Percentiles rank a stretch among this genome's conserved stretches.
phyloP scores from a whole-genome alignment of 371 early-diverging fungal genomes.

The Mucor sp. region DNA sequence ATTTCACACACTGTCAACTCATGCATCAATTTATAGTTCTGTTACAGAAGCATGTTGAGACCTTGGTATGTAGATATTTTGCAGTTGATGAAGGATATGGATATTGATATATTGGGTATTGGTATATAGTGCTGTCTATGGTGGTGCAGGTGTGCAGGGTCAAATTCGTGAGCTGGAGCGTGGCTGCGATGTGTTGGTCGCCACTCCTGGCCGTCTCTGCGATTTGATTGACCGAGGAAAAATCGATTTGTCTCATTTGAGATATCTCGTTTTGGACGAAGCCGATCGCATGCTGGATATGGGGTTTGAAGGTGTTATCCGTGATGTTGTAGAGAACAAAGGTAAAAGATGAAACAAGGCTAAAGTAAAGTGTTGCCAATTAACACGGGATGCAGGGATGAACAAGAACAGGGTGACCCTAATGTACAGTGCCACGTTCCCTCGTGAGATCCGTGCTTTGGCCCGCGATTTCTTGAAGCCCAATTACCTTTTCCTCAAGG shows the following conservation, averaged over 20 bases:
- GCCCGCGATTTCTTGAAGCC: conserved; percentile 91
- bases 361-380: background rate
- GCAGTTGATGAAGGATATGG: no score
- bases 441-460: conserved; percentile 87
- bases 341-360: conserved; percentile 15
- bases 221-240: conserved; percentile 88
- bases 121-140: conserved; percentile 74
- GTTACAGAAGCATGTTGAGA: conserved; percentile 47
- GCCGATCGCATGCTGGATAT: conserved; percentile 99
- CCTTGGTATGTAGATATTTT: conserved; percentile 43
- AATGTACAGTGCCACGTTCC: conserved; percentile 99
- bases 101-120: background rate
- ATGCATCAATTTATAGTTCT: conserved; percentile 24
- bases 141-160: conserved; percentile 86
- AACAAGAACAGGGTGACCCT: conserved; percentile 89
- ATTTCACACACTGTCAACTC: background rate
- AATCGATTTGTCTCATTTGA: conserved; percentile 79
- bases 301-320: conserved; percentile 97
- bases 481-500: conserved; percentile 47
- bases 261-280: conserved; percentile 97
- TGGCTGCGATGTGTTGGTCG: conserved; percentile 97
- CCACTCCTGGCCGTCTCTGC: conserved; percentile 97
- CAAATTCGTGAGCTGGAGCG: conserved; percentile 82
- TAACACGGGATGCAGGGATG: conserved; percentile 19
- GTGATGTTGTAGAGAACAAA: conserved; percentile 93